A percentile compares a stretch with the other conserved stretches of the same genome.
Conservation (phyloP, 148 eudicot genomes). For the Silene latifolia region DNA sequence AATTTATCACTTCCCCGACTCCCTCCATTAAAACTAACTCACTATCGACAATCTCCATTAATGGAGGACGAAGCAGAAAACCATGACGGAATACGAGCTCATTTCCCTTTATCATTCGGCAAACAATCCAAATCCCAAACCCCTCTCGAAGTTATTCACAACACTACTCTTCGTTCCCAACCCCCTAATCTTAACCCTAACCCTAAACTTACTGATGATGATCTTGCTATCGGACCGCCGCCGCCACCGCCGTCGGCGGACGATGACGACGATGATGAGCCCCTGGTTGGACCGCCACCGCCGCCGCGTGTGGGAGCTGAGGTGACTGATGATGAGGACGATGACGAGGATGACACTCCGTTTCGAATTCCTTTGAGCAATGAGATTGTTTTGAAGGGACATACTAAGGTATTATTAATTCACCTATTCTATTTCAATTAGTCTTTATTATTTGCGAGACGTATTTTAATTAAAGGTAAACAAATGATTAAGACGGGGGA, state of each 20-base stretch:
- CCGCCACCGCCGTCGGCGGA: slow-evolving; percentile 26
- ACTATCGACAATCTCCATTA: neutral
- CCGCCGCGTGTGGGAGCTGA: slow-evolving; percentile 32
- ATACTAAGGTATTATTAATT: slow-evolving; percentile 51
- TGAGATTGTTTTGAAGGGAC: slow-evolving; percentile 93
- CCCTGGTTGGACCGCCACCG: slow-evolving; percentile 45
- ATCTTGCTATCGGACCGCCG: slow-evolving; percentile 47
- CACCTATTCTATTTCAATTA: too few species aligned
- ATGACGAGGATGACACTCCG: slow-evolving; percentile 35
- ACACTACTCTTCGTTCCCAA: slow-evolving; percentile 59
- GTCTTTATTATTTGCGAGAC: neutral
- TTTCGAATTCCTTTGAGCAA: slow-evolving; percentile 69
- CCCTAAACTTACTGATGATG: slow-evolving; percentile 34
- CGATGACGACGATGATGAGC: slow-evolving; percentile 37
- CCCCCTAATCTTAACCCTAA: slow-evolving; percentile 30
- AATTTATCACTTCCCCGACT: too few species aligned
- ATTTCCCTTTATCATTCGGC: slow-evolving; percentile 69
- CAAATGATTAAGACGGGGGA: too few species aligned
- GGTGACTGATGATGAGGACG: slow-evolving; percentile 42
- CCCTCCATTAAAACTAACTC: too few species aligned
- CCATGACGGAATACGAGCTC: slow-evolving; percentile 64
- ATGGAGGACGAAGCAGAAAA: slow-evolving; percentile 72
- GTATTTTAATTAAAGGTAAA: too few species aligned
- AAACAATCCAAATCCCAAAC: slow-evolving; percentile 69
- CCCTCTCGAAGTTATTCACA: slow-evolving; percentile 69